Evolutionary conservation across 495 filamentous ascomycete species (phyloP).

Genomic region (Penicillium canescens): DNA sequence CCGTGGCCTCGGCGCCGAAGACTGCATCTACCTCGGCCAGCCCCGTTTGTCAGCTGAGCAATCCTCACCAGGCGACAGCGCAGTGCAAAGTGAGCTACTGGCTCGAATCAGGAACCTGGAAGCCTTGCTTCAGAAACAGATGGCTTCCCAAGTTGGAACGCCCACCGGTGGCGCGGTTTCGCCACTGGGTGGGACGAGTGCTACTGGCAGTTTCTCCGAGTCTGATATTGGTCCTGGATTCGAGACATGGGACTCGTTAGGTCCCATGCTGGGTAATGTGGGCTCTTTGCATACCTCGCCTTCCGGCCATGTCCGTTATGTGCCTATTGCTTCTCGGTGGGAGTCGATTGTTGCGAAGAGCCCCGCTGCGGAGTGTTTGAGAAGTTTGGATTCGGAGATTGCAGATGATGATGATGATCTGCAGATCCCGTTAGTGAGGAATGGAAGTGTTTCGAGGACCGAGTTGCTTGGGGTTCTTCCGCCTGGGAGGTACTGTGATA

Average conservation of each 20-base stretch:
- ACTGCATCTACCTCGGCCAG: conserved; percentile 44
- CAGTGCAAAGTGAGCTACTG: conserved; percentile 36
- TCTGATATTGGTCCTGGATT: conserved; percentile 23
- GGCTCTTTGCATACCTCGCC: conserved; percentile 35
- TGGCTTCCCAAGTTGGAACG: conserved; percentile 19
- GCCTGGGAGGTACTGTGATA: conserved; percentile 40
- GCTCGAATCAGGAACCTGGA: conserved; percentile 41
- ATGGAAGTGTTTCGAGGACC: conserved; percentile 27
- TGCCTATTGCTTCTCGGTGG: conserved; percentile 39
- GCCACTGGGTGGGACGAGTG: conserved; percentile 33
- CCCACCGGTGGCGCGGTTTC: conserved; percentile 24
- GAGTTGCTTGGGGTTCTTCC: conserved; percentile 38
- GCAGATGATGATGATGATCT: conserved; percentile 41
- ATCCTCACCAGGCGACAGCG: conserved; percentile 21
- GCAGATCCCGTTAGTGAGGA: conserved; percentile 34
- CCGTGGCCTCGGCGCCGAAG: conserved; percentile 40
- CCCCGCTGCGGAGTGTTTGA: conserved; percentile 30
- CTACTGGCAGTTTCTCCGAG: conserved; percentile 33
- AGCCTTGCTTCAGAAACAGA: conserved; percentile 39
- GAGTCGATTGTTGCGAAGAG: conserved; percentile 30
- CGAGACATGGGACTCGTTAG: conserved; percentile 18
- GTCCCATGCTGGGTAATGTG: conserved; percentile 25
- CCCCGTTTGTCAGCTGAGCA: conserved; percentile 39
- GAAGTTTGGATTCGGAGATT: conserved; percentile 30
- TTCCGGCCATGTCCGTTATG: conserved; percentile 44